phyloP scores from a whole-genome alignment of 2,329 filamentous ascomycete species.

The Cladobotryum mycophilum region DNA sequence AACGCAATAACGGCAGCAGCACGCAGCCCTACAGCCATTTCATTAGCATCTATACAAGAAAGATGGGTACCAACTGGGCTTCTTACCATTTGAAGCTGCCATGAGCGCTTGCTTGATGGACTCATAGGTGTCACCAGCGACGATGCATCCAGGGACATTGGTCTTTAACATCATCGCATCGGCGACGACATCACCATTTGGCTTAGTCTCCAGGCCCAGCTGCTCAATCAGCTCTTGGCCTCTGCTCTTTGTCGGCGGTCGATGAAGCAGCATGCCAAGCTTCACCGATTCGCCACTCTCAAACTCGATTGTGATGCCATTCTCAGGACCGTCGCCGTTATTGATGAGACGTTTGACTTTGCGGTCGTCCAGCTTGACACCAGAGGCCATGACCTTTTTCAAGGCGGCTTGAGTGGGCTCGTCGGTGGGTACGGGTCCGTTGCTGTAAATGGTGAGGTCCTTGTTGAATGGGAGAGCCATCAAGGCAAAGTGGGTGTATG shows the following conservation, averaged over 20 bases:
- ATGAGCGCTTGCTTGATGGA: conserved; percentile 11
- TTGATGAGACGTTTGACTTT: conserved; percentile 26
- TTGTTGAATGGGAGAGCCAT: conserved; percentile 39
- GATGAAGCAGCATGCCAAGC: conserved; percentile 34
- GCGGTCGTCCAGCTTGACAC: conserved; percentile 33
- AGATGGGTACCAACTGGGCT: background rate
- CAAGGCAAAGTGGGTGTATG: conserved; percentile 31
- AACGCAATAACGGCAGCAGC: conserved; percentile 7
- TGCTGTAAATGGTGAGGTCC: conserved; percentile 45
- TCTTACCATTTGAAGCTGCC: conserved; percentile 9
- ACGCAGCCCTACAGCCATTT: background rate
- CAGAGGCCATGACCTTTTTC: conserved; percentile 23
- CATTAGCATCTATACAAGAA: background rate
- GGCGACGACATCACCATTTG: conserved; percentile 37
- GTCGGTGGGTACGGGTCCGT: conserved; percentile 25
- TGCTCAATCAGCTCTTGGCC: conserved; percentile 37
- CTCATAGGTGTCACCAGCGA: conserved; percentile 41
- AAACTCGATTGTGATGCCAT: conserved; percentile 32
- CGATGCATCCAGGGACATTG: conserved; percentile 45
- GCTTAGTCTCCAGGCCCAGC: conserved; percentile 36
- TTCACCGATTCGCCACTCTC: conserved; percentile 29
- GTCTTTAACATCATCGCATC: conserved; percentile 42
- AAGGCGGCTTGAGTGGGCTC: conserved; percentile 3
- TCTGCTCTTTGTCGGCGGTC: conserved; percentile 33
- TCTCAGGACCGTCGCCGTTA: background rate